Conservation (phyloP, 768 basidiomycete genomes). For the Podaxis rugospora region DNA sequence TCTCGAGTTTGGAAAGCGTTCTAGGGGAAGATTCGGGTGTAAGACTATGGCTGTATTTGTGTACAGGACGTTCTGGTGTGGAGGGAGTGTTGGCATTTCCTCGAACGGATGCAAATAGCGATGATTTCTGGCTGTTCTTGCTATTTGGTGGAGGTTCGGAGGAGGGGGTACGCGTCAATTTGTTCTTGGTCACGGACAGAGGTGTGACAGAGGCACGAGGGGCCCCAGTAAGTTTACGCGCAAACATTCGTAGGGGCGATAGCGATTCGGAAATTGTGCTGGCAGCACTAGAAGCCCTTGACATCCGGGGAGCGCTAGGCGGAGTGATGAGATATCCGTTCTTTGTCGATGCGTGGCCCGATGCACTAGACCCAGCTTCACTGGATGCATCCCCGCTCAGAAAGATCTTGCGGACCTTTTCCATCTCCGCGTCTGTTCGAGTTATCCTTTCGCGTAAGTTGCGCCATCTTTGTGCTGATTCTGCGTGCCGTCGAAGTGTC, state of each 20-base stretch:
- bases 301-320: slow-evolving; percentile 41
- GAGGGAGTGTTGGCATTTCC: slow-evolving; percentile 29
- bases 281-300: slow-evolving; percentile 40
- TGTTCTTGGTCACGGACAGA: slow-evolving; percentile 37
- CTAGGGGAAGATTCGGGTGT: slow-evolving; percentile 67
- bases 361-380: slow-evolving; percentile 68
- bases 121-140: slow-evolving; percentile 57
- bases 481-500: slow-evolving; percentile 83
- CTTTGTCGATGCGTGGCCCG: slow-evolving; percentile 46
- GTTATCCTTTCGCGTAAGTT: slow-evolving; percentile 74
- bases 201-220: slow-evolving; percentile 29
- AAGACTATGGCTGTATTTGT: slow-evolving; percentile 68
- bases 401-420: slow-evolving; percentile 57
- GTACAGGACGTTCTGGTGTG: slow-evolving; percentile 55
- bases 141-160: slow-evolving; percentile 46
- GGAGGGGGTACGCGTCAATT: slow-evolving; percentile 38
- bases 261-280: slow-evolving; percentile 70
- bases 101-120: slow-evolving; percentile 52
- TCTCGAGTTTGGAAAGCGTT: slow-evolving; percentile 28
- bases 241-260: slow-evolving; percentile 77
- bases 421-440: slow-evolving; percentile 82
- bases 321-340: slow-evolving; percentile 66
- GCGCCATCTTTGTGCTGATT: slow-evolving; percentile 84
- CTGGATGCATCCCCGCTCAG: slow-evolving; percentile 50
- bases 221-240: slow-evolving; percentile 59